Base-by-base conservation (phyloP, 2,329 filamentous ascomycete genomes). In the Trichoderma pleuroti region DNA sequence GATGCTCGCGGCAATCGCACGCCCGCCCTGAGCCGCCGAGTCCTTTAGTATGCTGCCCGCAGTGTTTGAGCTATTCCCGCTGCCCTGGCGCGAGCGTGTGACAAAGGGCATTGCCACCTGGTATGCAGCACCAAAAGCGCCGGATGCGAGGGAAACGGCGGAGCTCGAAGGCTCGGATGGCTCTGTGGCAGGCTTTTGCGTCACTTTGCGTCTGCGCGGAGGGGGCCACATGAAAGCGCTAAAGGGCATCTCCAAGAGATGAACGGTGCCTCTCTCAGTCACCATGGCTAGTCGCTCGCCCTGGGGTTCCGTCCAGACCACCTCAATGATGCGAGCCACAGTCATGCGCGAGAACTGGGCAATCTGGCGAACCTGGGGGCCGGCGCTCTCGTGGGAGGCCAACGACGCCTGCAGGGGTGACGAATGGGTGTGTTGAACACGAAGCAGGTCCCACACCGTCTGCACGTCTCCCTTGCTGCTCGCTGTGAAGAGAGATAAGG, bases 261-360 rank as follows among this genome's bases (percentile, higher is more conserved):
- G 96, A 12, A 98, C 90, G 10, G 96, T 99, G n/a, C 95, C 94
- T 75, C 94, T 92, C 76, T 97, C 93, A 0, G 96, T 98, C 30
- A 98, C 90, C 82, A 99, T 90, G 2, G 94, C 95, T 49, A 97
- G 83, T 71, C 92, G 91, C 77, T 97, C 93, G 26, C 93, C 93
- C 70, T 91, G 90, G 4, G 93, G 93, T 68, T 88, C 87, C 2
- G 92, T 91, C 96, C 96, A 99, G 4, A 90, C 89, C 54, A 97
- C 92, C 77, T 98, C 95, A 26, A 98, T 88, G 69, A 98, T 93
- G 68, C 93, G 92, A 4, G 96, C 93, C 62, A 95, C 92, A 2
- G 95, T 98, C 88, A 98, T 92, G 52, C 96, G 90, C 24, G 93
- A 93, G 77, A 97, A 98, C 72, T 94, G 90, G 9, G 94, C 93